A percentile compares a stretch with the other conserved stretches of the same genome.
These are phyloP conservation scores for Graphiopsis chlorocephala DNA, from an alignment of 2,329 filamentous ascomycete genomes.

Conservation along the genomic window DNA sequence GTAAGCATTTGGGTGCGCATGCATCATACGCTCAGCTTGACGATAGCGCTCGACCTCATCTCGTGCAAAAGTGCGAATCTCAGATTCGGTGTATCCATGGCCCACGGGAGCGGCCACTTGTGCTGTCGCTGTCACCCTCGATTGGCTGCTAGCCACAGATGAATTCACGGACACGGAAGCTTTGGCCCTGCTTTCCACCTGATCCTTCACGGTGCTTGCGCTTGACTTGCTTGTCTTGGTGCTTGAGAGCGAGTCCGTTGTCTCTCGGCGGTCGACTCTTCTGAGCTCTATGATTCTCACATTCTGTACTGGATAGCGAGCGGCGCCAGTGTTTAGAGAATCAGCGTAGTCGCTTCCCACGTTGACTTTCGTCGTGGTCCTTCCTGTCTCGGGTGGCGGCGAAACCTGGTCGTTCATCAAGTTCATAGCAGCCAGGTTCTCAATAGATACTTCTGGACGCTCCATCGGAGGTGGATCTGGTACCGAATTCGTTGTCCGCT, in stretches of 20 bases:
- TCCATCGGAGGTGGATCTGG: conserved; percentile 5
- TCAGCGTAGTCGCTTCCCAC: neutral
- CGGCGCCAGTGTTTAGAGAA: neutral
- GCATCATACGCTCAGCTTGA: conserved; percentile 33
- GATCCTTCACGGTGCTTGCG: neutral
- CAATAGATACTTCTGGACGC: conserved; percentile 9
- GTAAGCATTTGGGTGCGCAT: conserved; percentile 30
- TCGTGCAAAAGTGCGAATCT: conserved; percentile 33
- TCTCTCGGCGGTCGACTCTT: neutral
- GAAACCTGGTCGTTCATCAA: conserved; percentile 12
- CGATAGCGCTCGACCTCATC: conserved; percentile 36
- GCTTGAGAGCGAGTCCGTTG: neutral
- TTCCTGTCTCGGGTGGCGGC: neutral
- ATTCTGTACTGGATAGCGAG: neutral
- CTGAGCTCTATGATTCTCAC: neutral
- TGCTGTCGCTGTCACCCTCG: neutral
- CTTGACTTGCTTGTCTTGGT: neutral
- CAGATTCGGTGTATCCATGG: conserved; percentile 16
- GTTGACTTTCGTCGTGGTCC: neutral
- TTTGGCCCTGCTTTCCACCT: neutral
- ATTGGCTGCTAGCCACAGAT: conserved; percentile 3
- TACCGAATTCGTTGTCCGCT: neutral
- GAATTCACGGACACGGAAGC: neutral
- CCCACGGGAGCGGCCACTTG: neutral
- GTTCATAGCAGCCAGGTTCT: conserved; percentile 17